Evolutionary conservation across 306 rosid genomes (phyloP).

Genomic region (Cucurbita maxima): DNA sequence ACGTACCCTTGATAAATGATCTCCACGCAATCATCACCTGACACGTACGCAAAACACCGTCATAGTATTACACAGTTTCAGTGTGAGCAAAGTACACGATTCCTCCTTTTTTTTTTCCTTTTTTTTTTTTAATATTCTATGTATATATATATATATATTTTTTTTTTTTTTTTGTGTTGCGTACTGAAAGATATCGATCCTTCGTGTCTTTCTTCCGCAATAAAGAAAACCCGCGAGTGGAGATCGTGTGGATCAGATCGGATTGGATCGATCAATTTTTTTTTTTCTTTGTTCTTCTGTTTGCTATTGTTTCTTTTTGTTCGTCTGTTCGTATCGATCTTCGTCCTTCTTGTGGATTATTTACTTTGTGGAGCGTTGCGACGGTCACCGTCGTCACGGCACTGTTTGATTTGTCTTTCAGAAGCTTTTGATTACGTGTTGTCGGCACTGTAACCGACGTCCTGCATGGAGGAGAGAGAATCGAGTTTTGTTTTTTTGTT

Average conservation of each 20-base stretch:
- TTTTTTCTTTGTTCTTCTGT: background rate
- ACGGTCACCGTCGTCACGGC: background rate
- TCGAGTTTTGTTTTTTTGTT: background rate
- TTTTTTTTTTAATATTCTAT: no score
- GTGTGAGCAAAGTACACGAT: background rate
- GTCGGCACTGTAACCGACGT: constrained; percentile 9
- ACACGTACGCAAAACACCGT: background rate
- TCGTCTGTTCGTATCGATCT: background rate
- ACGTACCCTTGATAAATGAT: background rate
- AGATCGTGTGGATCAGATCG: background rate
- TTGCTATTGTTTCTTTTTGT: background rate
- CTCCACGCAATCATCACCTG: background rate
- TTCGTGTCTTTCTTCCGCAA: background rate
- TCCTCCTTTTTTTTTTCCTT: background rate
- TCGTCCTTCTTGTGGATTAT: background rate
- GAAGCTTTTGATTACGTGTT: constrained; percentile 3
- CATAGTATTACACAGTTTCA: background rate
- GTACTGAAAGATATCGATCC: background rate
- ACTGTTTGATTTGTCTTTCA: constrained; percentile 2
- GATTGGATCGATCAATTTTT: background rate
- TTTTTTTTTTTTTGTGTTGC: background rate
- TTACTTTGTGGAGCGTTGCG: background rate
- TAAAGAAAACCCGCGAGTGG: background rate
- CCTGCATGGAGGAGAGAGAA: constrained; percentile 12
- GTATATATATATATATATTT: no score